Base-by-base conservation (phyloP, 331 rosid species). In the Cydonia oblonga region DNA sequence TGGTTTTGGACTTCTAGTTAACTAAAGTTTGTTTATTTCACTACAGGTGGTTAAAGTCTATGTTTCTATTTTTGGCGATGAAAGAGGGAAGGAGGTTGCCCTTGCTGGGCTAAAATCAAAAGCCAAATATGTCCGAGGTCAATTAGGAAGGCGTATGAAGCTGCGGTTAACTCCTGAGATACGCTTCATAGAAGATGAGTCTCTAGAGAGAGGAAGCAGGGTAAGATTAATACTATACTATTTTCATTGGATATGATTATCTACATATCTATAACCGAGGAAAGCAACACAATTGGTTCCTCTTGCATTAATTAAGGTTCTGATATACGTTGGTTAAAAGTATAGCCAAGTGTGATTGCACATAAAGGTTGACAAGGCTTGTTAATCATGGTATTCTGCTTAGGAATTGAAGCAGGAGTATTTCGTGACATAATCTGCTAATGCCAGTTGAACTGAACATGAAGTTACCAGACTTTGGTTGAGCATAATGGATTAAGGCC, bases 121-220 rank as follows among this genome's bases (percentile, higher is more conserved):
- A 75, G 92, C 88, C 26, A 91, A 93, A 70, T 93, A 93, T 80
- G 92, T 93, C 57, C 93, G 96, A 13, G 69, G 92, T 72, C 81
- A 81, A 79, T 75, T 93, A 74, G 98, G 98, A 51, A 85, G 80
- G 84, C 96, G 96, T 15, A 91, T 89, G 91, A 93, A 86, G 81
- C 79, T 91, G 86, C 89, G 96, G 28, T 71, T 91, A 70, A 93
- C 96, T 73, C 98, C 97, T 1, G 97, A 93, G 87, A 85, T 93
- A 70, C 88, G 97, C 54, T 93, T 93, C 76, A 46, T 93, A 6
- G 92, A 93, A 82, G 97, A 93, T 66, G 97, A 89, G 22, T 82
- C 97, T 22, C 74, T 90, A 52, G 96, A 93, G 79, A 86, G 91
- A 86, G 92, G 97, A 87, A 91, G 97, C 92, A 87, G 96, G 96